Evolutionary conservation across 805 yeast genomes (phyloP).

Genomic region (Saturnispora sanitii): DNA sequence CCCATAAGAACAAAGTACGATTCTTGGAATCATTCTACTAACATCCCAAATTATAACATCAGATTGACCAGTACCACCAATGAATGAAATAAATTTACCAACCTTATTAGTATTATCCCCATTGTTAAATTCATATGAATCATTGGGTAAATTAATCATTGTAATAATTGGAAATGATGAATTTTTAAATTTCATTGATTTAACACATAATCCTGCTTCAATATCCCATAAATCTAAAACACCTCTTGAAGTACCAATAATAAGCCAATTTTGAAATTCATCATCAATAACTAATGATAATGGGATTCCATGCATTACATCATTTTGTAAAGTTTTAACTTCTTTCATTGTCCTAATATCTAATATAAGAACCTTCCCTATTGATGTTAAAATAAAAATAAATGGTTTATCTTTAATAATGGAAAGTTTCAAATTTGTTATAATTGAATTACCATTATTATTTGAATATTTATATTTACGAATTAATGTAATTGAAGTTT

Average conservation of each 20-base stretch:
- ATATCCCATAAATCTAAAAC: constrained; percentile 74
- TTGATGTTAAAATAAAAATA: constrained; percentile 43
- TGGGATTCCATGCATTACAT: constrained; percentile 56
- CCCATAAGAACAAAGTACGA: constrained; percentile 19
- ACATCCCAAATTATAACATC: constrained; percentile 71
- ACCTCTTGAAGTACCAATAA: constrained; percentile 71
- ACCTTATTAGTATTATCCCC: constrained; percentile 30
- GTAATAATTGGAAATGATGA: constrained; percentile 37
- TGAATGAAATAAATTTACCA: constrained; percentile 42
- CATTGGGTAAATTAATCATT: constrained; percentile 36
- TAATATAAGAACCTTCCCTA: constrained; percentile 39
- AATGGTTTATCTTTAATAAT: constrained; percentile 31
- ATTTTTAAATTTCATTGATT: constrained; percentile 48
- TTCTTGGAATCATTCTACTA: constrained; percentile 46
- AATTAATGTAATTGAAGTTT: constrained; percentile 23
- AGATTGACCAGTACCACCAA: constrained; percentile 55
- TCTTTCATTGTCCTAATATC: constrained; percentile 51
- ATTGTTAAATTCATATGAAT: constrained; percentile 23
- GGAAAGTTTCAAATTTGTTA: constrained; percentile 35
- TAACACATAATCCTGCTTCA: constrained; percentile 51
- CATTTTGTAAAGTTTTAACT: constrained; percentile 37
- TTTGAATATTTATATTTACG: constrained; percentile 33
- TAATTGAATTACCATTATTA: constrained; percentile 28
- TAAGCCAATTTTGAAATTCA: constrained; percentile 48
- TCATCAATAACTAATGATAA: constrained; percentile 49